phyloP scores from a whole-genome alignment of 768 basidiomycete genomes.

The Tricholoma saponaceum region DNA sequence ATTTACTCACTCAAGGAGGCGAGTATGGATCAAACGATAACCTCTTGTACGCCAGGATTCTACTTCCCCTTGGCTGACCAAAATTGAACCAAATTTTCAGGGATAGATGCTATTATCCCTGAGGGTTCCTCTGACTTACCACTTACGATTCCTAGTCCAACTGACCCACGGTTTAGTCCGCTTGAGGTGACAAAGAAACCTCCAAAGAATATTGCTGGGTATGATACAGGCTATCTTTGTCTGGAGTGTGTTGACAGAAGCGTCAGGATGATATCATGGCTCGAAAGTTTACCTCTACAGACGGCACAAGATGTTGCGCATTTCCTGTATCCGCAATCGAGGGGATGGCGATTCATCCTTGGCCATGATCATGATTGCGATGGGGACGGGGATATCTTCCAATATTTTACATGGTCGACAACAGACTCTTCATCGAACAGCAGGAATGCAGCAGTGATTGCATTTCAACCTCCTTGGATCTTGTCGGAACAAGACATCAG shows the following conservation, averaged over 20 bases:
- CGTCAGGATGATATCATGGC: conserved; percentile 43
- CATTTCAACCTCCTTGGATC: conserved; percentile 60
- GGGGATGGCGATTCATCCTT: conserved; percentile 37
- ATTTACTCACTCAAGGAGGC: conserved; percentile 32
- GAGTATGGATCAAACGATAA: conserved; percentile 28
- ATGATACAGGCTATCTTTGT: conserved; percentile 5
- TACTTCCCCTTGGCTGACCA: neutral
- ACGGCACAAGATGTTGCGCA: conserved; percentile 47
- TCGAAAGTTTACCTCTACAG: conserved; percentile 47
- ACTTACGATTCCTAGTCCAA: neutral
- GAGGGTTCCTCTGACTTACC: conserved; percentile 17
- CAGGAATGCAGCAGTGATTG: conserved; percentile 38
- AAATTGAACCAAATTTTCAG: conserved; percentile 20
- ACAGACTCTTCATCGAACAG: neutral
- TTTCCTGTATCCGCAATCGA: conserved; percentile 37
- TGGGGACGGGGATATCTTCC: conserved; percentile 37
- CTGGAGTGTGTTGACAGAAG: neutral
- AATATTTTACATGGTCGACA: conserved; percentile 41
- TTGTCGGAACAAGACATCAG: conserved; percentile 50
- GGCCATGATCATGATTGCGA: conserved; percentile 27
- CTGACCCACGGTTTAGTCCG: conserved; percentile 5
- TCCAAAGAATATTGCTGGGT: conserved; percentile 39
- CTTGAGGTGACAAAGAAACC: conserved; percentile 31
- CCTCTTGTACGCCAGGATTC: conserved; percentile 31
- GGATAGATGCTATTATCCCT: conserved; percentile 36